Percentiles rank a stretch among this genome's conserved stretches.
phyloP scores from a whole-genome alignment of 2,329 filamentous ascomycete species.

The Apiospora phragmitis region DNA sequence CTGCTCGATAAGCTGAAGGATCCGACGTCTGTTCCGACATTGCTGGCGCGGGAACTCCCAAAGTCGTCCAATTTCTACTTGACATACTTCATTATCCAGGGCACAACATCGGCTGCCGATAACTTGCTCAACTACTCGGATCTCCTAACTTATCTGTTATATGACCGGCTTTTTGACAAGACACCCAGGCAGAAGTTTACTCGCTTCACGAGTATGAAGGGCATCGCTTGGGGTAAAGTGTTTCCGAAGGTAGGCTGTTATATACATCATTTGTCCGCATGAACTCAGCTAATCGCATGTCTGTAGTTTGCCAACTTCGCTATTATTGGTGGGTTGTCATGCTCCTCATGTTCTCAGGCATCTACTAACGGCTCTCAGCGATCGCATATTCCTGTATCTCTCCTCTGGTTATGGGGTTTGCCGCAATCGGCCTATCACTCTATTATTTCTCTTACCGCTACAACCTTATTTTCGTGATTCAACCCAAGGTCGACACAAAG shows the following conservation, averaged over 20 bases:
- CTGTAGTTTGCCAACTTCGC: conserved; percentile 33
- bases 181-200: conserved; percentile 72
- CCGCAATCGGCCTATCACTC: conserved; percentile 64
- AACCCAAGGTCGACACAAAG: conserved; percentile 71
- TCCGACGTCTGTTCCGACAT: conserved; percentile 36
- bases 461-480: conserved; percentile 72
- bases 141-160: conserved; percentile 63
- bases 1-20: conserved; percentile 26
- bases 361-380: conserved; percentile 19
- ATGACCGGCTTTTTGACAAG: conserved; percentile 66
- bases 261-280: conserved; percentile 44
- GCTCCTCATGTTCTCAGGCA: conserved; percentile 10
- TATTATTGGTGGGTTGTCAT: conserved; percentile 23
- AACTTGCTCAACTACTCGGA: conserved; percentile 62
- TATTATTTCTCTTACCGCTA: conserved; percentile 78
- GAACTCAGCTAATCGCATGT: conserved; percentile 30
- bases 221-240: conserved; percentile 69
- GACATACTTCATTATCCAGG: conserved; percentile 75
- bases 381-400: conserved; percentile 77
- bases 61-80: conserved; percentile 76
- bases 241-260: conserved; percentile 49
- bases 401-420: conserved; percentile 71
- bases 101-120: conserved; percentile 65
- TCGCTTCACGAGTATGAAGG: conserved; percentile 60
- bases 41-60: conserved; percentile 65